A percentile compares a stretch with the other conserved stretches of the same genome.
Evolutionary conservation across 2,329 filamentous ascomycete species (phyloP).

Genomic region (Diaporthe citrichinensis): DNA sequence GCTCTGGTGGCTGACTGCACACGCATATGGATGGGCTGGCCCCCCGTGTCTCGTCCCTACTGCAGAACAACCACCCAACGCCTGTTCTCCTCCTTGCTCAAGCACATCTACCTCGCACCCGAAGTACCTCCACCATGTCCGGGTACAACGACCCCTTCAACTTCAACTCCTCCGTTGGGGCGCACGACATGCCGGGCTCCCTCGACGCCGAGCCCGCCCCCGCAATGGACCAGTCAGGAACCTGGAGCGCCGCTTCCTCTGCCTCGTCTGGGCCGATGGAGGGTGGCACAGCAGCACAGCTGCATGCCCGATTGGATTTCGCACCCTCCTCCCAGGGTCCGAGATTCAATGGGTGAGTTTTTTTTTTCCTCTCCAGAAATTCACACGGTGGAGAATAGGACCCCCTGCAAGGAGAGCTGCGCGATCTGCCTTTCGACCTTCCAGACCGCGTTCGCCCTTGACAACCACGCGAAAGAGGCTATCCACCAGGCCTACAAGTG

Average conservation of each 20-base stretch:
- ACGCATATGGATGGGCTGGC: background rate
- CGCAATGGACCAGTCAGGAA: background rate
- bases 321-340: background rate
- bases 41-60: background rate
- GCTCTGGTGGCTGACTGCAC: background rate
- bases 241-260: background rate
- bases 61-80: no score
- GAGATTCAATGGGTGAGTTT: background rate
- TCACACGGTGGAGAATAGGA: no score
- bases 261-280: accelerated
- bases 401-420: no score
- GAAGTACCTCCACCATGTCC: conserved; percentile 23
- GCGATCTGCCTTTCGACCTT: background rate
- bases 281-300: background rate
- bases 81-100: background rate
- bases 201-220: background rate
- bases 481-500: background rate
- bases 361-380: no score
- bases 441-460: background rate
- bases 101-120: background rate
- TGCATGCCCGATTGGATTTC: background rate
- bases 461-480: background rate
- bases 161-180: background rate
- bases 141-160: background rate
- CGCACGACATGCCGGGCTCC: background rate